These are phyloP conservation scores for Suhomyces canberraensis DNA, from an alignment of 805 yeast genomes.

Conservation along the genomic window DNA sequence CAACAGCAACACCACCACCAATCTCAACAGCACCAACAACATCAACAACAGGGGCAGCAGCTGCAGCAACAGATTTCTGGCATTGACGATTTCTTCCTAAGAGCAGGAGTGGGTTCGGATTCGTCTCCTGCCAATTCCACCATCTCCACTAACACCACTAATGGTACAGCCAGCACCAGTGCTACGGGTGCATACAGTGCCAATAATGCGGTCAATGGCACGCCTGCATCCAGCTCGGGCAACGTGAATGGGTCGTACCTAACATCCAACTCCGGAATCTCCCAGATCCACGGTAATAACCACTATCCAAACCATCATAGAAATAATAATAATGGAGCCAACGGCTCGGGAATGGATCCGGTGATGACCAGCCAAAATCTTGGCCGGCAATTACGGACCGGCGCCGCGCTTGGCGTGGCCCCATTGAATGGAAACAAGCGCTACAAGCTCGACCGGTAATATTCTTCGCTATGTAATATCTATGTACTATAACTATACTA, in stretches of 20 bases:
- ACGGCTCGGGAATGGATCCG: conserved; percentile 1
- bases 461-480: conserved; percentile 3
- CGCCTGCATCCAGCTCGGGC: not conserved
- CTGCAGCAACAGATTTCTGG: conserved; percentile 8
- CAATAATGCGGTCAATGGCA: too few species aligned
- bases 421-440: conserved; percentile 3
- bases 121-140: not conserved
- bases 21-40: conserved; percentile 1
- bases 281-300: conserved; percentile 1
- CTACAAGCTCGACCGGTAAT: conserved; percentile 3
- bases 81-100: conserved; percentile 12
- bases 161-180: not conserved
- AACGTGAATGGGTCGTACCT: not conserved
- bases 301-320: conserved; percentile 1
- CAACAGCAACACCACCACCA: conserved; percentile 7
- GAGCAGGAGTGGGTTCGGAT: conserved; percentile 5
- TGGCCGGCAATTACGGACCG: not conserved
- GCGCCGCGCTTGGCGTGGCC: not conserved
- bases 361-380: not conserved
- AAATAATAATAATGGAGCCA: not conserved
- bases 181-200: not conserved
- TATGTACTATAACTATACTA: conserved; percentile 12
- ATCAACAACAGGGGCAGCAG: conserved; percentile 3
- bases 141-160: not conserved
- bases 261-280: not conserved